Conservation (phyloP, 2,329 filamentous ascomycete species). For the Rhinocladiella similis region DNA sequence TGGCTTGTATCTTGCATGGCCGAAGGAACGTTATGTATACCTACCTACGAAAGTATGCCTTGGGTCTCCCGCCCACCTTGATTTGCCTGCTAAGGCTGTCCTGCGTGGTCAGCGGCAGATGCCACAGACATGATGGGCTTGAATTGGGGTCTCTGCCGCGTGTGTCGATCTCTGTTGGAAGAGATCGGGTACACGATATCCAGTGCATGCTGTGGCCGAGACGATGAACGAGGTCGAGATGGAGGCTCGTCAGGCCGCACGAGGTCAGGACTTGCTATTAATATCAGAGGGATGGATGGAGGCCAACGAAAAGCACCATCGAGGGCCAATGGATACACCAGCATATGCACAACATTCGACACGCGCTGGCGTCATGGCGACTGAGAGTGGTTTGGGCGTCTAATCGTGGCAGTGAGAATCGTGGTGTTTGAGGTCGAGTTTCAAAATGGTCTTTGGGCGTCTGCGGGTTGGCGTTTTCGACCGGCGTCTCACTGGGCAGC, state of each 20-base stretch:
- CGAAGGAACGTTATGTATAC: slow-evolving; percentile 14
- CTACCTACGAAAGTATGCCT: not conserved
- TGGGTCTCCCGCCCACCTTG: not conserved
- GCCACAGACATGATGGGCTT: slow-evolving; percentile 20
- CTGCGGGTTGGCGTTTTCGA: no score
- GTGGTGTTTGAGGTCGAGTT: slow-evolving; percentile 3
- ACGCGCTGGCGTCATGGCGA: slow-evolving; percentile 6
- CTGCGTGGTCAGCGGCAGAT: slow-evolving; percentile 20
- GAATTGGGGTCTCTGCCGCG: not conserved
- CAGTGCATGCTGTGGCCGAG: slow-evolving; percentile 9
- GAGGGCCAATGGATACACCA: slow-evolving; percentile 12
- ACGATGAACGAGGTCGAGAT: slow-evolving; percentile 2
- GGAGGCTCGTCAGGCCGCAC: not conserved
- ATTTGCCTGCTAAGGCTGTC: slow-evolving; percentile 3
- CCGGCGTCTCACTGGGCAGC: no score
- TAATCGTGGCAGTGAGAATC: slow-evolving; percentile 14
- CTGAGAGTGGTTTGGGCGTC: slow-evolving; percentile 5
- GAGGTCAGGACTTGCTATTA: slow-evolving; percentile 11
- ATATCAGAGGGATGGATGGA: slow-evolving; percentile 8
- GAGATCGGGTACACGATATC: slow-evolving; percentile 5
- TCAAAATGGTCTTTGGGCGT: not conserved
- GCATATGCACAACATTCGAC: slow-evolving; percentile 9
- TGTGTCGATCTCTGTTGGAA: slow-evolving; percentile 6
- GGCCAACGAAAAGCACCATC: not conserved
- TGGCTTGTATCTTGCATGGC: not conserved